Evolutionary conservation across 345 rosid genomes (phyloP).

Genomic region (Psidium friedrichsthalianum): DNA sequence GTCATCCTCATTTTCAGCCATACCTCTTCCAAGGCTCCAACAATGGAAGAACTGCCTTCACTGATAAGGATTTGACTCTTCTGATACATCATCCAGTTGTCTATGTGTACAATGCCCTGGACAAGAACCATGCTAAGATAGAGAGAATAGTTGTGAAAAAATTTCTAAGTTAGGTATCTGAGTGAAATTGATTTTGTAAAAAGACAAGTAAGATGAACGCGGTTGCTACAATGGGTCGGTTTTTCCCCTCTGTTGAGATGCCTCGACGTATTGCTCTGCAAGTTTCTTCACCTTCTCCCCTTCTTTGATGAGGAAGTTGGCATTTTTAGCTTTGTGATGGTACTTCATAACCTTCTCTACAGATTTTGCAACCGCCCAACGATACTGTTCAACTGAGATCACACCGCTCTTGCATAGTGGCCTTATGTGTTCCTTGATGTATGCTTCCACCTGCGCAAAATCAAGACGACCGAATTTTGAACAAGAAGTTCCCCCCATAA

Average conservation of each 20-base stretch:
- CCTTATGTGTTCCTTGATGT: constrained; percentile 92
- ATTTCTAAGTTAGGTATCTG: neutral
- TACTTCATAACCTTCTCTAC: constrained; percentile 88
- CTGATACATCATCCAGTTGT: neutral
- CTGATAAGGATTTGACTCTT: neutral
- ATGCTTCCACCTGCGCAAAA: constrained; percentile 67
- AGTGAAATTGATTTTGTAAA: neutral
- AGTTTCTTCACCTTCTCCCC: constrained; percentile 97
- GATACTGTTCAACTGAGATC: constrained; percentile 67
- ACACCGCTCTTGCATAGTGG: constrained; percentile 90
- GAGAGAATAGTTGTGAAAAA: neutral
- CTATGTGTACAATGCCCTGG: neutral
- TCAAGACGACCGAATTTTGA: neutral
- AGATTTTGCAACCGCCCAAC: constrained; percentile 86
- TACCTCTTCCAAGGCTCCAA: neutral
- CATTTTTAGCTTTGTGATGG: constrained; percentile 74
- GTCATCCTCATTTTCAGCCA: neutral
- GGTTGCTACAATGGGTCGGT: constrained; percentile 1
- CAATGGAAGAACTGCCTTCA: neutral
- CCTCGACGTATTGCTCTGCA: constrained; percentile 82
- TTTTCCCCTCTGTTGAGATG: constrained; percentile 57
- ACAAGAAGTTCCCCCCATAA: neutral
- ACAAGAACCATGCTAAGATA: neutral
- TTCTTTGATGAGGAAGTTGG: constrained; percentile 85
- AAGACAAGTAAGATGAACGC: neutral